A percentile compares a stretch with the other conserved stretches of the same genome.
These are phyloP conservation scores for Fusarium nygamai DNA, from an alignment of 2,329 filamentous ascomycete species.

Conservation along the genomic window DNA sequence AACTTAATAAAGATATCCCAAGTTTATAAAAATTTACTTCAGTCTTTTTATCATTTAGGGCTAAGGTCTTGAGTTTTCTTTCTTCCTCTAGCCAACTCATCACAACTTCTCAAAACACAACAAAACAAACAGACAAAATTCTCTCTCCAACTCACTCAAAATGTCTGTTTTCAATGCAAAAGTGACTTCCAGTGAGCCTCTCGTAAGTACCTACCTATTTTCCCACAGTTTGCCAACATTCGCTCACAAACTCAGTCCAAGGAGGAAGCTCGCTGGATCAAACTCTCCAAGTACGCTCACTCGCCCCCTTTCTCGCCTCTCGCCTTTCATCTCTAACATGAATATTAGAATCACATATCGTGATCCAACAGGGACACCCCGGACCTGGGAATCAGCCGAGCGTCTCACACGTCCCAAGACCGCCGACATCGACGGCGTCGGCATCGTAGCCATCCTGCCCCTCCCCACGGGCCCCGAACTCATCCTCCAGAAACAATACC, in stretches of 20 bases:
- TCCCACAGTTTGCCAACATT: neutral
- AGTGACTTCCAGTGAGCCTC: slow-evolving; percentile 54
- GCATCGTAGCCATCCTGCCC: slow-evolving; percentile 75
- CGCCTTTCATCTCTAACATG: slow-evolving; percentile 1
- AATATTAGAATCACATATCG: slow-evolving; percentile 66
- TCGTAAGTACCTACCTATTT: slow-evolving; percentile 51
- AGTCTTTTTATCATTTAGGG: too few species aligned
- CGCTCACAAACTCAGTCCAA: slow-evolving; percentile 51
- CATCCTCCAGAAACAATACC: slow-evolving; percentile 73
- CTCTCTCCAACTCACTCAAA: neutral
- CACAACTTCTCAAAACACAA: slow-evolving; percentile 5
- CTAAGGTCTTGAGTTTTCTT: too few species aligned
- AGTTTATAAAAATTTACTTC: too few species aligned
- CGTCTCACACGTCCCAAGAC: slow-evolving; percentile 72
- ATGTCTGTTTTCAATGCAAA: slow-evolving; percentile 58
- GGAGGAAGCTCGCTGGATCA: slow-evolving; percentile 68
- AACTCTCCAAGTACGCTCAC: slow-evolving; percentile 62
- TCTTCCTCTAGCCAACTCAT: neutral
- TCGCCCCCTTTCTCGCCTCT: neutral
- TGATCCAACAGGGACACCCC: slow-evolving; percentile 66
- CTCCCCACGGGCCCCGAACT: slow-evolving; percentile 64
- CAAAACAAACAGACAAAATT: neutral
- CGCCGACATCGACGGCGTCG: slow-evolving; percentile 75
- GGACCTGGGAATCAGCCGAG: slow-evolving; percentile 78
- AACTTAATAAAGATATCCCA: too few species aligned